phyloP scores from a whole-genome alignment of 371 early-diverging fungal species.

The Umbelopsis sp. region DNA sequence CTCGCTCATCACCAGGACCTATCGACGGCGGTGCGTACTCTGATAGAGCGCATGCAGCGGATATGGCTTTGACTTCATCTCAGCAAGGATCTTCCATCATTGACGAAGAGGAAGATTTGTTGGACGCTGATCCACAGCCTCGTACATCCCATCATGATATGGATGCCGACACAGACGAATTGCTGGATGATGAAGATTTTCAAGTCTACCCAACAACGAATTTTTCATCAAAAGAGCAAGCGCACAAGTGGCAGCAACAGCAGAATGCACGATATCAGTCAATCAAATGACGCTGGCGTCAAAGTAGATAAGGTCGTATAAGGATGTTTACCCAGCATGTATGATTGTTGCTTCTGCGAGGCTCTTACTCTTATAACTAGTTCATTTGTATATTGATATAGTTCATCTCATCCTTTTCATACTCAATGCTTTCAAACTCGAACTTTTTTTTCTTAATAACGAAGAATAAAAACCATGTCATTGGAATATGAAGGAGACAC shows the following conservation, averaged over 20 bases:
- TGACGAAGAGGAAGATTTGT: constrained; percentile 6
- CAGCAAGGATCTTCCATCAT: background rate
- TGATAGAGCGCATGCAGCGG: background rate
- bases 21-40: background rate
- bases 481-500: background rate
- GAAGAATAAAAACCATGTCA: background rate
- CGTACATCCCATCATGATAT: background rate
- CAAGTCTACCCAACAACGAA: background rate
- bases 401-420: background rate
- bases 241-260: background rate
- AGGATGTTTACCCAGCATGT: background rate
- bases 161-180: background rate
- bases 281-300: background rate
- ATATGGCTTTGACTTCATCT: background rate
- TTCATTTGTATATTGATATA: background rate
- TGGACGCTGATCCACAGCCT: background rate
- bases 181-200: background rate
- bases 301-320: background rate
- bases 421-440: background rate
- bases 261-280: background rate
- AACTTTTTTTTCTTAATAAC: background rate
- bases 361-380: background rate
- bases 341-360: background rate
- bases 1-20: background rate
- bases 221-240: background rate